A percentile compares a stretch with the other conserved stretches of the same genome.
These are phyloP conservation scores for Elsinoe fawcettii DNA, from an alignment of 2,329 filamentous ascomycete species.

Conservation along the genomic window DNA sequence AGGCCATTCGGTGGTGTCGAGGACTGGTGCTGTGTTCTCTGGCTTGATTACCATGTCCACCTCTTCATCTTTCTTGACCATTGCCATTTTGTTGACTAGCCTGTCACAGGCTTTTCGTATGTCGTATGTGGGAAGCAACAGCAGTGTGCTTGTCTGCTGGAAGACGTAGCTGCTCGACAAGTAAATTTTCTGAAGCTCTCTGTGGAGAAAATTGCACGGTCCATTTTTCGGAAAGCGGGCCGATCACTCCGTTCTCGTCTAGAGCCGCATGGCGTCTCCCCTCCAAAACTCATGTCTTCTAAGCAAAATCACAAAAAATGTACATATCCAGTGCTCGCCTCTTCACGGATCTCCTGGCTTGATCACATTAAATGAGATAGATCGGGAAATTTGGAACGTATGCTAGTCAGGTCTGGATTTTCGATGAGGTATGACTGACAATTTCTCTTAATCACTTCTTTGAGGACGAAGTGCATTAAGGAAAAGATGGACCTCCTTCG, in stretches of 20 bases:
- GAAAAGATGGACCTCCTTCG: too few species aligned
- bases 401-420: too few species aligned
- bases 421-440: too few species aligned
- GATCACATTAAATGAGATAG: too few species aligned
- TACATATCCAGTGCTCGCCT: too few species aligned
- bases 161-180: neutral
- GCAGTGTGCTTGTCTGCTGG: neutral
- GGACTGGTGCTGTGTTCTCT: conserved; percentile 65
- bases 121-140: neutral
- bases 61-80: conserved; percentile 43
- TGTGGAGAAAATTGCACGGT: neutral
- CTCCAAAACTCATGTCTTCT: neutral
- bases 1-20: conserved; percentile 87
- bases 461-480: too few species aligned
- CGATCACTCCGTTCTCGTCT: too few species aligned
- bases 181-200: neutral
- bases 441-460: too few species aligned
- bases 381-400: too few species aligned
- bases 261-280: neutral
- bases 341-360: too few species aligned
- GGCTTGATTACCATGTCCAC: conserved; percentile 83
- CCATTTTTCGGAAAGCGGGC: neutral
- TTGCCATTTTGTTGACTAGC: conserved; percentile 22
- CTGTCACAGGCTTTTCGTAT: neutral
- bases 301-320: too few species aligned